Conservation (phyloP, 495 filamentous ascomycete species). For the Trichoderma erinaceum region DNA sequence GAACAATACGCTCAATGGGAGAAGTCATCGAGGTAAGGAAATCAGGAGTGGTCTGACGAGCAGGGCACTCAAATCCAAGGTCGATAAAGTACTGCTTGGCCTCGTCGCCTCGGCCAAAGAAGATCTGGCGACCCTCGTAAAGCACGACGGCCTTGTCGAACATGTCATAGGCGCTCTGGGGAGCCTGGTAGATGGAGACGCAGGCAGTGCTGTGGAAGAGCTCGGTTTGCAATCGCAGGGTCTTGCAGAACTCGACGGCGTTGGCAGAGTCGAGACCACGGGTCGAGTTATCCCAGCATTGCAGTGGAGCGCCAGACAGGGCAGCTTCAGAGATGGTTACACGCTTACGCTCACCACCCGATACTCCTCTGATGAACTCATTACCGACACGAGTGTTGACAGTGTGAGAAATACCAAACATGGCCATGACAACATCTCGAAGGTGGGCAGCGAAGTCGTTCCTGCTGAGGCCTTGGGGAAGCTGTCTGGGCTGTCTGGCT, state of each 20-base stretch:
- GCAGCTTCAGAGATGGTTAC: slow-evolving; percentile 73
- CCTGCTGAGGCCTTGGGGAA: slow-evolving; percentile 53
- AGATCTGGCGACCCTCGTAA: slow-evolving; percentile 80
- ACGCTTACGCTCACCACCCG: slow-evolving; percentile 77
- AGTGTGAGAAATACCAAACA: slow-evolving; percentile 71
- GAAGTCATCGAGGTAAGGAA: slow-evolving; percentile 77
- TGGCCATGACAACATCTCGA: slow-evolving; percentile 71
- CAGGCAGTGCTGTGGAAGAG: slow-evolving; percentile 58
- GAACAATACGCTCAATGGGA: slow-evolving; percentile 57
- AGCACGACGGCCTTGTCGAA: slow-evolving; percentile 77
- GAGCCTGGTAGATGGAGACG: slow-evolving; percentile 83
- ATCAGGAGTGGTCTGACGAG: slow-evolving; percentile 69
- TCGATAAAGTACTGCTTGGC: slow-evolving; percentile 66
- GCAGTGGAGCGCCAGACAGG: slow-evolving; percentile 58
- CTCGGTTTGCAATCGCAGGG: slow-evolving; percentile 59
- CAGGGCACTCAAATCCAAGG: slow-evolving; percentile 69
- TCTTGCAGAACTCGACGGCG: slow-evolving; percentile 73
- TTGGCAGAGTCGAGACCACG: slow-evolving; percentile 75
- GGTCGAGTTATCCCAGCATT: slow-evolving; percentile 84
- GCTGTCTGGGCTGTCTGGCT: slow-evolving; percentile 57
- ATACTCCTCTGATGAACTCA: slow-evolving; percentile 72
- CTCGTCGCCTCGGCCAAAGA: slow-evolving; percentile 57
- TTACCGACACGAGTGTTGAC: slow-evolving; percentile 74
- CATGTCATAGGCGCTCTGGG: slow-evolving; percentile 67
- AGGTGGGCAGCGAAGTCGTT: slow-evolving; percentile 57